Evolutionary conservation across 495 filamentous ascomycete genomes (phyloP).

Genomic region (Pyrenula massariospora): DNA sequence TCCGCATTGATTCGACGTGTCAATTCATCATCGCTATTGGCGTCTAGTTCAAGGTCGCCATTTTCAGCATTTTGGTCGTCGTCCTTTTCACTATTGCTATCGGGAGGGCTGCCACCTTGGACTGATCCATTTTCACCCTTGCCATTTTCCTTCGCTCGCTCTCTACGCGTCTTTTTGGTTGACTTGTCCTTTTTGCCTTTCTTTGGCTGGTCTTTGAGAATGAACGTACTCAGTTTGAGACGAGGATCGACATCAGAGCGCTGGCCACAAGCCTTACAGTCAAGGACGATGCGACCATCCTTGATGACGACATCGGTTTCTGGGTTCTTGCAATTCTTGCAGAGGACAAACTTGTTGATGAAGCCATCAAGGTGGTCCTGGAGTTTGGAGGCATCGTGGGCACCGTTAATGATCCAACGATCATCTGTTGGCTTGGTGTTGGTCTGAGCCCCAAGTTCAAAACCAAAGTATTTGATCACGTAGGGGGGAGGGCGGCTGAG

Average conservation of each 20-base stretch:
- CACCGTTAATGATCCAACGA: slow-evolving; percentile 99
- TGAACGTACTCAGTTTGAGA: slow-evolving; percentile 94
- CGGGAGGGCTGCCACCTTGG: slow-evolving; percentile 52
- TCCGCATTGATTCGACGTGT: slow-evolving; percentile 80
- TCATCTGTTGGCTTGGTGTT: slow-evolving; percentile 95
- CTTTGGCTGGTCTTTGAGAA: slow-evolving; percentile 89
- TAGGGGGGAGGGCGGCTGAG: slow-evolving; percentile 86
- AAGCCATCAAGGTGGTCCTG: slow-evolving; percentile 98
- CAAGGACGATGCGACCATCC: slow-evolving; percentile 76
- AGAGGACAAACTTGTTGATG: slow-evolving; percentile 95
- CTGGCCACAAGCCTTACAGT: slow-evolving; percentile 98
- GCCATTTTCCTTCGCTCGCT: slow-evolving; percentile 71
- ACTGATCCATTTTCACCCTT: slow-evolving; percentile 43
- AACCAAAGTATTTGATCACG: slow-evolving; percentile 99
- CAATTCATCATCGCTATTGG: slow-evolving; percentile 83
- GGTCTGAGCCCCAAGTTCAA: slow-evolving; percentile 95
- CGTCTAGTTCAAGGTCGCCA: slow-evolving; percentile 58
- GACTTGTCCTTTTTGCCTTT: slow-evolving; percentile 93
- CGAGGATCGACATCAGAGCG: slow-evolving; percentile 81
- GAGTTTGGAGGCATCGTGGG: slow-evolving; percentile 88
- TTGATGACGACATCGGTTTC: slow-evolving; percentile 94
- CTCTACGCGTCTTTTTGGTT: slow-evolving; percentile 69
- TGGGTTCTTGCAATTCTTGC: slow-evolving; percentile 99
- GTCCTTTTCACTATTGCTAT: slow-evolving; percentile 67
- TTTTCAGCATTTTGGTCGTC: slow-evolving; percentile 50